phyloP scores from a whole-genome alignment of 2,329 filamentous ascomycete genomes.

The Trichoderma oligosporum region DNA sequence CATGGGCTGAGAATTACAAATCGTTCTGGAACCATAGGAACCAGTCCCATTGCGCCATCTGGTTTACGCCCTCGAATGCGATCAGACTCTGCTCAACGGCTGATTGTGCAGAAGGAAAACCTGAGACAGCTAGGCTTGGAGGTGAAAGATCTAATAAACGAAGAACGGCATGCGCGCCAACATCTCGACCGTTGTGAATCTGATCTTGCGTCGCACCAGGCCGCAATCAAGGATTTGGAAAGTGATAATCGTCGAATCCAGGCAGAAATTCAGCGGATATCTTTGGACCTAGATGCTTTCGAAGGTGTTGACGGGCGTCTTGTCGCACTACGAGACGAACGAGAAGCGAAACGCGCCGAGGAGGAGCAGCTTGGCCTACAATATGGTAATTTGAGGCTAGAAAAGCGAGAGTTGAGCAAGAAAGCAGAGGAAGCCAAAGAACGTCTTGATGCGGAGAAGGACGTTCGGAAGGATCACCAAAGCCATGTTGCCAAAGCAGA shows the following conservation, averaged over 20 bases:
- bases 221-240: conserved; percentile 41
- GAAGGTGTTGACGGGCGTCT: conserved; percentile 67
- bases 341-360: conserved; percentile 52
- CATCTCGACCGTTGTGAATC: conserved; percentile 47
- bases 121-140: conserved; percentile 54
- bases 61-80: conserved; percentile 67
- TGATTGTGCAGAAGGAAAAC: conserved; percentile 49
- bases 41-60: conserved; percentile 44
- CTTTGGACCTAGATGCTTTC: conserved; percentile 60
- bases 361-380: conserved; percentile 50
- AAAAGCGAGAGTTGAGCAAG: conserved; percentile 47
- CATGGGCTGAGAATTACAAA: conserved; percentile 57
- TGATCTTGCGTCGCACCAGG: conserved; percentile 43
- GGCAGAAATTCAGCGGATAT: conserved; percentile 50
- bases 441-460: conserved; percentile 30
- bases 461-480: conserved; percentile 41
- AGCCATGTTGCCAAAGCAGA: conserved; percentile 53
- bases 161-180: conserved; percentile 45
- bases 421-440: conserved; percentile 41
- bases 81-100: conserved; percentile 66
- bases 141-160: conserved; percentile 48
- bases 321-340: conserved; percentile 52
- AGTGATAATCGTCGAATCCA: conserved; percentile 56
- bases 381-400: conserved; percentile 49
- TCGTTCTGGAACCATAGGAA: conserved; percentile 41